Conservation (phyloP, 495 filamentous ascomycete genomes). For the Chaetomium tenue region DNA sequence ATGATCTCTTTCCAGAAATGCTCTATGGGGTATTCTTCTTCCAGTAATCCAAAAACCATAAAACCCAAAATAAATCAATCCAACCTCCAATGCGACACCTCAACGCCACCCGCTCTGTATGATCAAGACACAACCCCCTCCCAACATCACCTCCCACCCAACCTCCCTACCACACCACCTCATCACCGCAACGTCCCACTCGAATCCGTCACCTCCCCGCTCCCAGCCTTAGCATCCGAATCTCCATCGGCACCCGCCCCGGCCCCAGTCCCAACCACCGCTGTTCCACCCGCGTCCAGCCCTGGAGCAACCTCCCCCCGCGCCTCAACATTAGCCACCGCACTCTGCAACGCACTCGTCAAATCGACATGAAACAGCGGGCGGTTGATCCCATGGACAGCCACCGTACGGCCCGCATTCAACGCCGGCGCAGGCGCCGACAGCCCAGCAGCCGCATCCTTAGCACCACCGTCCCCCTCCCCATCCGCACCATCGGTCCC, state of each 20-base stretch:
- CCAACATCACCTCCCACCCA: too few relatives aligned
- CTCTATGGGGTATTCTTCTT: conserved; percentile 13
- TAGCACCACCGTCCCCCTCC: background rate
- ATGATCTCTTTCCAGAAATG: background rate
- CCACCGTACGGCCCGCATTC: conserved; percentile 42
- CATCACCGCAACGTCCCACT: too few relatives aligned
- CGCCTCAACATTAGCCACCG: conserved; percentile 71
- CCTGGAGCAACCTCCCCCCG: conserved; percentile 31
- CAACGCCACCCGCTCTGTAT: background rate
- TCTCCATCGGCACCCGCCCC: background rate
- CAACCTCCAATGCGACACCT: background rate
- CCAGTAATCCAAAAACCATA: too few relatives aligned
- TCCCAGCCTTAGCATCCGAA: too few relatives aligned
- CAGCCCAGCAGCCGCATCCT: background rate
- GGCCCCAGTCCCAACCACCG: background rate
- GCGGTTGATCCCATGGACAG: conserved; percentile 80
- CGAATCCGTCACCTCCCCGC: too few relatives aligned
- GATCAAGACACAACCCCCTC: too few relatives aligned
- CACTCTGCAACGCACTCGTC: conserved; percentile 87
- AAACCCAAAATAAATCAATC: background rate
- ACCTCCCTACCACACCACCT: too few relatives aligned
- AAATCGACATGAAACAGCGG: conserved; percentile 95
- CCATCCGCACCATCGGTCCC: background rate
- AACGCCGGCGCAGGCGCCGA: conserved; percentile 5
- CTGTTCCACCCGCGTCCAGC: background rate